These are phyloP conservation scores for Nothophaeocryptopus gaeumannii DNA, from an alignment of 2,329 filamentous ascomycete genomes.

Conservation along the genomic window DNA sequence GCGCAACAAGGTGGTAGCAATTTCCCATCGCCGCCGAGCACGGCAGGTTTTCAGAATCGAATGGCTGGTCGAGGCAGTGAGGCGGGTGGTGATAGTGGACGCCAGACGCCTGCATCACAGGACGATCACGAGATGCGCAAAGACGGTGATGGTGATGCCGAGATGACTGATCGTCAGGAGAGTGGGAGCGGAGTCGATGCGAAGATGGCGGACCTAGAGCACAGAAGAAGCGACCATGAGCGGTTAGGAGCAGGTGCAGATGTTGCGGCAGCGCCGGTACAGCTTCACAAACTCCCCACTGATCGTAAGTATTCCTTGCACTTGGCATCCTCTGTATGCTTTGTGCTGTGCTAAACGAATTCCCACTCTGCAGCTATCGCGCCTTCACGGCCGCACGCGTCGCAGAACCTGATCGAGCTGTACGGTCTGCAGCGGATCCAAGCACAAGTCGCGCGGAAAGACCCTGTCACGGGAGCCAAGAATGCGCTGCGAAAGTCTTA, in stretches of 20 bases:
- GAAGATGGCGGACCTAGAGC: conserved; percentile 28
- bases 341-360: conserved; percentile 37
- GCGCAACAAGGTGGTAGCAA: conserved; percentile 23
- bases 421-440: conserved; percentile 58
- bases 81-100: conserved; percentile 24
- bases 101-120: conserved; percentile 28
- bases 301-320: conserved; percentile 32
- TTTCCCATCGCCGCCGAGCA: conserved; percentile 44
- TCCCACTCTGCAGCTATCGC: conserved; percentile 38
- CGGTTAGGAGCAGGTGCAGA: conserved; percentile 34
- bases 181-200: conserved; percentile 14
- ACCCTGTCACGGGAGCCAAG: conserved; percentile 63
- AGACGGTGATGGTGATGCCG: conserved; percentile 44
- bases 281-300: conserved; percentile 30
- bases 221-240: conserved; percentile 48
- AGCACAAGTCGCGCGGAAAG: conserved; percentile 56
- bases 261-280: conserved; percentile 9
- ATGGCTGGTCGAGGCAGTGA: conserved; percentile 27
- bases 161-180: conserved; percentile 37
- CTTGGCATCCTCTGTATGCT: conserved; percentile 22
- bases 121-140: conserved; percentile 24
- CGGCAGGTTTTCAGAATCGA: conserved; percentile 33
- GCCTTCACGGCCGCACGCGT: conserved; percentile 54
- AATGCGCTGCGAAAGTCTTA: conserved; percentile 60
- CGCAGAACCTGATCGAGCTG: conserved; percentile 58